These are phyloP conservation scores for Pleurotus cornucopiae DNA, from an alignment of 768 basidiomycete species.

Conservation along the genomic window DNA sequence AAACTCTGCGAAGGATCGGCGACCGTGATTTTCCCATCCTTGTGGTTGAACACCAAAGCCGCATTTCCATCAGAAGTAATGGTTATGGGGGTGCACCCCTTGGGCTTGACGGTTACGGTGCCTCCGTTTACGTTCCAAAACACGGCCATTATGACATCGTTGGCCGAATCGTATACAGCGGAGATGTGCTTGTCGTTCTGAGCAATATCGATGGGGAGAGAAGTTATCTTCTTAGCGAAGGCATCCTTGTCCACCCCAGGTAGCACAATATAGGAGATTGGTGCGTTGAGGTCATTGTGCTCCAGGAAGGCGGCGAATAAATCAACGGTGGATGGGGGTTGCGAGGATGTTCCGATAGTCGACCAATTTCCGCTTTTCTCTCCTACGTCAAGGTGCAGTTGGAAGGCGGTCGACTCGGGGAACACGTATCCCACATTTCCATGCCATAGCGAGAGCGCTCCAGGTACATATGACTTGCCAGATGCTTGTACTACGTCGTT, in stretches of 20 bases:
- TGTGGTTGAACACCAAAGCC: conserved; percentile 38
- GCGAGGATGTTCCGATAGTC: conserved; percentile 57
- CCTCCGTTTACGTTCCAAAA: conserved; percentile 54
- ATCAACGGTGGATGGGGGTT: conserved; percentile 50
- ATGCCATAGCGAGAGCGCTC: conserved; percentile 53
- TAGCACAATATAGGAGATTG: conserved; percentile 51
- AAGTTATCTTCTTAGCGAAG: conserved; percentile 34
- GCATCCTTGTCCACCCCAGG: conserved; percentile 43
- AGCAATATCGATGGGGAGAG: conserved; percentile 29
- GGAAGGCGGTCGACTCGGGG: conserved; percentile 29
- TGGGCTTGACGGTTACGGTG: conserved; percentile 28
- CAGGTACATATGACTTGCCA: conserved; percentile 17
- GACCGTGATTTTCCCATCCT: conserved; percentile 42
- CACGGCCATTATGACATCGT: conserved; percentile 40
- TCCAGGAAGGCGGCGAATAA: conserved; percentile 64
- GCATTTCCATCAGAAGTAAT: conserved; percentile 35
- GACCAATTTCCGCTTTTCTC: conserved; percentile 57
- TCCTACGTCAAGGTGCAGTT: conserved; percentile 36
- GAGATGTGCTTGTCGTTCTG: conserved; percentile 46
- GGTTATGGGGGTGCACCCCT: conserved; percentile 21
- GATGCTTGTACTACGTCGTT: background rate
- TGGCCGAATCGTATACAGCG: conserved; percentile 42
- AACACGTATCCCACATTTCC: conserved; percentile 61
- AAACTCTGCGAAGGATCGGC: conserved; percentile 65
- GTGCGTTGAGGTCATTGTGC: conserved; percentile 27